Percentiles rank a stretch among this genome's conserved stretches.
Conservation (phyloP, 2,329 filamentous ascomycete genomes). For the Ceratocystis cacaofunesta region DNA sequence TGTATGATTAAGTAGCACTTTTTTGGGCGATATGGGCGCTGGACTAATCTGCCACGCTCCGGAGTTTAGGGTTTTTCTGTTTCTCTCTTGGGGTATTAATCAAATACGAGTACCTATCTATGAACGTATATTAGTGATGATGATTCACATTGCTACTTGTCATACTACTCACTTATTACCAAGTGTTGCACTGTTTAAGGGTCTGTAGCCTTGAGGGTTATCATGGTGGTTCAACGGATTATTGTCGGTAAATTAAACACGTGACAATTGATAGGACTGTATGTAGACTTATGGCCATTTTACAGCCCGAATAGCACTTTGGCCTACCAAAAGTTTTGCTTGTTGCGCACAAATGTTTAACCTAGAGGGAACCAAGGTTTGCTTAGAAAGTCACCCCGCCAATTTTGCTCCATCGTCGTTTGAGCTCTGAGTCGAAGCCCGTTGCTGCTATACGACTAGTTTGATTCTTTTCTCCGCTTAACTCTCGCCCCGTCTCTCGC, state of each 20-base stretch:
- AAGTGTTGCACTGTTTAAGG: not conserved
- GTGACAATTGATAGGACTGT: not conserved
- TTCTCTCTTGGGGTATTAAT: not conserved
- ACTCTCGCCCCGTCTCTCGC: conserved; percentile 2
- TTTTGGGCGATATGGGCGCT: not conserved
- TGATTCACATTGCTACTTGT: not conserved
- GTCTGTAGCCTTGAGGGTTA: not conserved
- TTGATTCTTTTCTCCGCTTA: conserved; percentile 9
- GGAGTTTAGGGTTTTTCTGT: not conserved
- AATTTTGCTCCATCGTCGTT: conserved; percentile 10
- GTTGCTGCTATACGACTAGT: conserved; percentile 6
- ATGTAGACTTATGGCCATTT: not conserved
- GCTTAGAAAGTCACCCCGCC: not conserved
- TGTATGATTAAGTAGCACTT: conserved; percentile 3
- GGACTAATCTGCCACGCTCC: not conserved
- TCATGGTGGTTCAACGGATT: not conserved
- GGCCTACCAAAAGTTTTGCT: not conserved
- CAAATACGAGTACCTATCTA: not conserved
- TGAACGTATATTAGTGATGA: too few relatives aligned
- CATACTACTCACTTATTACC: not conserved
- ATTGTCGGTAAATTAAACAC: conserved; percentile 6
- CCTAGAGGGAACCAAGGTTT: not conserved
- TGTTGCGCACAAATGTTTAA: conserved; percentile 12
- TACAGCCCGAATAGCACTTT: not conserved
- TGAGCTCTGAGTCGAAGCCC: conserved; percentile 9